Conservation (phyloP, 2,329 filamentous ascomycete species). For the Calonectria pteridis region DNA sequence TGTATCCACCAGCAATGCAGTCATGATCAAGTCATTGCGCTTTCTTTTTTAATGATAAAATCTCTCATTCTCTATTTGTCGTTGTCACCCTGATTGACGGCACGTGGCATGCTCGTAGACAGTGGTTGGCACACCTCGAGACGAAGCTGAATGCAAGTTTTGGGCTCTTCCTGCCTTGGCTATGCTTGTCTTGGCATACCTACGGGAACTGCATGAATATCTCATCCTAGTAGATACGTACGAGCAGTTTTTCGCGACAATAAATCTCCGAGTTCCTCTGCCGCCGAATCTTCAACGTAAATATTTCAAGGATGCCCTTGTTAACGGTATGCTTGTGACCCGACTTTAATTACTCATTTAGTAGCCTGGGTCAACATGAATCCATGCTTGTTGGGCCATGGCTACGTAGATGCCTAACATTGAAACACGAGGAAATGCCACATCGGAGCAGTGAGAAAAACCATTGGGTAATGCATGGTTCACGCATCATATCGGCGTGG, state of each 20-base stretch:
- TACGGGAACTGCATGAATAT: no score
- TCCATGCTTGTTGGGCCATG: not conserved
- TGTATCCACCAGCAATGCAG: not conserved
- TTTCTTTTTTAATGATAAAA: not conserved
- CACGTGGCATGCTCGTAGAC: not conserved
- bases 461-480: constrained; percentile 6
- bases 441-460: not conserved
- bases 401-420: constrained; percentile 1
- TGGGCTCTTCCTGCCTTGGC: not conserved
- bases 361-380: not conserved
- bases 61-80: not conserved
- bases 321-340: not conserved
- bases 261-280: not conserved
- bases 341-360: not conserved
- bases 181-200: not conserved
- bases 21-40: not conserved
- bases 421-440: constrained; percentile 2
- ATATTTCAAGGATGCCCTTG: not conserved
- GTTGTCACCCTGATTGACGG: not conserved
- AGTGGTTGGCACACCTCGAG: not conserved
- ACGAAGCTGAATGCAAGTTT: not conserved
- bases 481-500: constrained; percentile 12
- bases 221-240: not conserved
- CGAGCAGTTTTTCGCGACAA: not conserved
- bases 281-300: not conserved